These are phyloP conservation scores for Physcomitrium patens DNA, from an alignment of 225 moss, liverwort and hornwort species.

Conservation along the genomic window DNA sequence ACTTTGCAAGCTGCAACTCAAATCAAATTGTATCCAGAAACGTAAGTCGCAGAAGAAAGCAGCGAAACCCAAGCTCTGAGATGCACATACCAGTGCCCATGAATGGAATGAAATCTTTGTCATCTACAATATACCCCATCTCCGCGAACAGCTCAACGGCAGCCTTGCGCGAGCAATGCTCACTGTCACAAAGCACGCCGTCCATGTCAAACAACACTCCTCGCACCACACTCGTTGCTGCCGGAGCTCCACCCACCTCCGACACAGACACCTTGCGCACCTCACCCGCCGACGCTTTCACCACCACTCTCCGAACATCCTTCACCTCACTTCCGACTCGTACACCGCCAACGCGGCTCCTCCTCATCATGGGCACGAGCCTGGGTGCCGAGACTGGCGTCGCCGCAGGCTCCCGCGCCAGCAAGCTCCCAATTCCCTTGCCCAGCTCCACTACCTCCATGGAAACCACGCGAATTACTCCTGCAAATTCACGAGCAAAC, in stretches of 20 bases:
- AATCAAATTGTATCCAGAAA: not conserved
- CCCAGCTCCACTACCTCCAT: no score
- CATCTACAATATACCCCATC: slow-evolving; percentile 50
- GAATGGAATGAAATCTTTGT: slow-evolving; percentile 62
- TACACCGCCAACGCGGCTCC: no score
- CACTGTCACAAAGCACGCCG: slow-evolving; percentile 67
- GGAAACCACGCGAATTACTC: no score
- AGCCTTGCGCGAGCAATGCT: slow-evolving; percentile 67
- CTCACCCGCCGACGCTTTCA: slow-evolving; percentile 29
- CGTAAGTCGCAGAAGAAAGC: not conserved
- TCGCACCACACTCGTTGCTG: slow-evolving; percentile 30
- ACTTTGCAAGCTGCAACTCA: not conserved
- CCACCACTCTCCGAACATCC: not conserved
- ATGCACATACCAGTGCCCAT: slow-evolving; percentile 62
- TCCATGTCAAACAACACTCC: slow-evolving; percentile 70
- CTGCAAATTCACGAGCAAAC: no score
- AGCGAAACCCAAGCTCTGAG: not conserved
- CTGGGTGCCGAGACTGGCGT: no score
- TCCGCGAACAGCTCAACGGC: slow-evolving; percentile 74
- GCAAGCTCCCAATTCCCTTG: no score
- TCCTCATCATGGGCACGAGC: no score
- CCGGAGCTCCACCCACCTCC: slow-evolving; percentile 5
- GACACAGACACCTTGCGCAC: slow-evolving; percentile 14
- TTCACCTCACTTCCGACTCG: no score
- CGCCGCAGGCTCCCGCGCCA: no score